Conservation (phyloP, 2,329 filamentous ascomycete species). For the Penicillium olsonii region DNA sequence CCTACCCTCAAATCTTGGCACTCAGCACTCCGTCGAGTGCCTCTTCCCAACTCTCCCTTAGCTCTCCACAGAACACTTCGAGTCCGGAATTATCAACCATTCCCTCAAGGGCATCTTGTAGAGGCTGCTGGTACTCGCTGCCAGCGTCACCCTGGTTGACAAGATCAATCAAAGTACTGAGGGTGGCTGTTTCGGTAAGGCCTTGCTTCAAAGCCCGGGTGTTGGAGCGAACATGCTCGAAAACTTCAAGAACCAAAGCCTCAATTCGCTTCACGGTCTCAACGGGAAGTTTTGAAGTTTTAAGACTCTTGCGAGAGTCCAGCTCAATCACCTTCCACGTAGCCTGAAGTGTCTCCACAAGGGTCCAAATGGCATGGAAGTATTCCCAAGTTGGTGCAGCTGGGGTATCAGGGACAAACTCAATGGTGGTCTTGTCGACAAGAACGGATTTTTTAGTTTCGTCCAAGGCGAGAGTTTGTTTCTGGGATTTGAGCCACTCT, state of each 20-base stretch:
- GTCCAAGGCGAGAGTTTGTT: slow-evolving; percentile 22
- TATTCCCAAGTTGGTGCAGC: slow-evolving; percentile 44
- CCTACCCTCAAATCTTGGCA: slow-evolving; percentile 28
- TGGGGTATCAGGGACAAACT: slow-evolving; percentile 24
- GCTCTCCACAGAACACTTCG: slow-evolving; percentile 46
- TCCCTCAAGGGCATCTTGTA: slow-evolving; percentile 36
- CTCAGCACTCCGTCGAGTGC: slow-evolving; percentile 43
- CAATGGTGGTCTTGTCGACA: slow-evolving; percentile 28
- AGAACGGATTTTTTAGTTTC: slow-evolving; percentile 22
- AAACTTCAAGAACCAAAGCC: slow-evolving; percentile 27
- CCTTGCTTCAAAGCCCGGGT: slow-evolving; percentile 39
- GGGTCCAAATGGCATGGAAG: slow-evolving; percentile 40
- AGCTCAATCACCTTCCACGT: slow-evolving; percentile 35
- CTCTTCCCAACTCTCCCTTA: slow-evolving; percentile 52
- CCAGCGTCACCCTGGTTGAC: slow-evolving; percentile 31
- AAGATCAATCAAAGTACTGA: slow-evolving; percentile 45
- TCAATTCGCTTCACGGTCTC: slow-evolving; percentile 35
- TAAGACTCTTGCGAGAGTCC: slow-evolving; percentile 34
- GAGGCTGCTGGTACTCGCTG: slow-evolving; percentile 24
- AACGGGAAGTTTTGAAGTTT: slow-evolving; percentile 34
- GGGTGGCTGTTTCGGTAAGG: slow-evolving; percentile 42
- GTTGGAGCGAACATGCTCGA: slow-evolving; percentile 38
- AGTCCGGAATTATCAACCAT: slow-evolving; percentile 40
- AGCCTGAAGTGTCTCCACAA: slow-evolving; percentile 46
- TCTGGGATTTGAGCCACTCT: slow-evolving; percentile 33